Evolutionary conservation across 306 rosid genomes (phyloP), one percentile per base, ranked within the genome.

Genomic region (Prunus campanulata): DNA sequence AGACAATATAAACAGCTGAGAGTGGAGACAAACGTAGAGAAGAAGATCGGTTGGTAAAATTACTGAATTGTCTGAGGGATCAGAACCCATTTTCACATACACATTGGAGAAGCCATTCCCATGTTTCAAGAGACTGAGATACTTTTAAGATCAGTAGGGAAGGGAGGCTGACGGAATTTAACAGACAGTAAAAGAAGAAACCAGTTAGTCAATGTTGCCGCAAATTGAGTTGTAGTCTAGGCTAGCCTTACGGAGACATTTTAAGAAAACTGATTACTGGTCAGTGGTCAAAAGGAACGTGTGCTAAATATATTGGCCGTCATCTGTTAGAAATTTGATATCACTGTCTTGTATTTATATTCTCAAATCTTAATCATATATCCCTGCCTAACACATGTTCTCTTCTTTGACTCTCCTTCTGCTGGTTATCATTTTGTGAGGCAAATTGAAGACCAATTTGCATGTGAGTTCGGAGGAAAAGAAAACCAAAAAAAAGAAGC

Each of bases 211-310:
- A 72, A 55, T 49, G 76, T 29, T 70, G 62, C 75, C 65, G 66
- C 66, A 39, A 4, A 72, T 60, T 73, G 68, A 73, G 77, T 67
- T 42, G 24, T n/a, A 7, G 44, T 7, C 9, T 7, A 7, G 0
- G 2, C 9, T 6, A 71, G 3, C 5, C 35, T 27, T 59, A 44
- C 5, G 44, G 22, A 39, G 55, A 44, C 76, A 72, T 57, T 44
- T 20, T 25, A 27, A 46, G 8, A 25, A 7, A 39, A 59, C 57
- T 73, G n/a, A 59, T 0, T 20, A 56, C 56, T 44, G 25, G 57
- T 46, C 68, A 73, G 46, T 44, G 25, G 57, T 59, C 68, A 73
- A 60, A 42, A 44, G 29, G 29, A 73, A 73, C 68, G 68, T 46
- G 77, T 68, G 19, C 15, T 39, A 42, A 24, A 14, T 13, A 27